Percentiles rank a stretch among this genome's conserved stretches.
These are phyloP conservation scores for Fusarium chuoi DNA, from an alignment of 2,329 filamentous ascomycete genomes.

Conservation along the genomic window DNA sequence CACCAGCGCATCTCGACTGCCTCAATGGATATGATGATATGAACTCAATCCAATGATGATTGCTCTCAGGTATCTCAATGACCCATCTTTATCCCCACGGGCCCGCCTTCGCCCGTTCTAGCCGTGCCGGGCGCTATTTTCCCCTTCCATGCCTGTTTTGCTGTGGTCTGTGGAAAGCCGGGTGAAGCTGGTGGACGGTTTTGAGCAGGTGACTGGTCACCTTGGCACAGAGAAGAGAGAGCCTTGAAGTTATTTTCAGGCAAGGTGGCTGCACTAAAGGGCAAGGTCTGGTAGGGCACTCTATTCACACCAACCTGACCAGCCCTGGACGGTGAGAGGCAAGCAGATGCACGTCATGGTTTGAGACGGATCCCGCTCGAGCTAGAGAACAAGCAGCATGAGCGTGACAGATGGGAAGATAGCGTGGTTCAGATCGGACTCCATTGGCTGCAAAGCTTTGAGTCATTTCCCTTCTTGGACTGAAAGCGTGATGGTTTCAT, in stretches of 20 bases:
- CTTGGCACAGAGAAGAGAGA: slow-evolving; percentile 26
- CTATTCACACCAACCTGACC: background rate
- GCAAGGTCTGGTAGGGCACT: slow-evolving; percentile 19
- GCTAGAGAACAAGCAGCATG: slow-evolving; percentile 39
- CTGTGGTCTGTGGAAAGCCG: background rate
- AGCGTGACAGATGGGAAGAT: slow-evolving; percentile 37
- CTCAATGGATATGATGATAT: background rate
- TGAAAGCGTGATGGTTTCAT: slow-evolving; percentile 9
- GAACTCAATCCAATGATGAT: slow-evolving; percentile 11
- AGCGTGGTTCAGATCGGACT: slow-evolving; percentile 23
- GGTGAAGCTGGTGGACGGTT: slow-evolving; percentile 10
- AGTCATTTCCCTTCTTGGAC: background rate
- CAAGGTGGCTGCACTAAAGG: slow-evolving; percentile 30
- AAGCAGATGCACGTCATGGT: slow-evolving; percentile 45
- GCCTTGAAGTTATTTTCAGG: slow-evolving; percentile 31
- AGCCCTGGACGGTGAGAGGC: slow-evolving; percentile 26
- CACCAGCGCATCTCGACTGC: background rate
- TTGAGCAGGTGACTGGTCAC: slow-evolving; percentile 39
- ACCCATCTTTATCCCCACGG: slow-evolving; percentile 31
- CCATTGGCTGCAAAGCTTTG: background rate
- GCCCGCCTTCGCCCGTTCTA: slow-evolving; percentile 25
- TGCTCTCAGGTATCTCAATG: slow-evolving; percentile 21
- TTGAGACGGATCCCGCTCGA: slow-evolving; percentile 38
- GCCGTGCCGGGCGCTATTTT: slow-evolving; percentile 13
- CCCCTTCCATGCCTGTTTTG: slow-evolving; percentile 1